Conservation (phyloP, 345 rosid genomes). For the Pistacia integerrima region DNA sequence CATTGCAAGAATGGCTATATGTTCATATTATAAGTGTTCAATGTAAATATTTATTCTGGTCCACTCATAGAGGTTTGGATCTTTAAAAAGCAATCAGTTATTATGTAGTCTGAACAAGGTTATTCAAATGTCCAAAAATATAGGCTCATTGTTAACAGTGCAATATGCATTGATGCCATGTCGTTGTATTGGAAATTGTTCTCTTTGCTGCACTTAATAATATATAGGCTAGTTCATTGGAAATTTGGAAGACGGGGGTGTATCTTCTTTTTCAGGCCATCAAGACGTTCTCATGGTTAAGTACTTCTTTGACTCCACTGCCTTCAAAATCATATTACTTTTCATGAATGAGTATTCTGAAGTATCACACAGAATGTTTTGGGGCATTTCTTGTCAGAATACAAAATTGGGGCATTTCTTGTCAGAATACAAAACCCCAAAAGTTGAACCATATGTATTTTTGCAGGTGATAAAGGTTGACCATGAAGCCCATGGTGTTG, state of each 20-base stretch:
- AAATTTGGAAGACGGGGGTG: not conserved
- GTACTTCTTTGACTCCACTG: not conserved
- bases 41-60: not conserved
- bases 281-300: not conserved
- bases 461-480: constrained; percentile 88
- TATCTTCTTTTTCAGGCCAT: not conserved
- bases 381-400: not conserved
- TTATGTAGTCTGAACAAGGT: not conserved
- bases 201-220: not conserved
- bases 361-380: not conserved
- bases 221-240: not conserved
- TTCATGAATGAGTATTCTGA: not conserved
- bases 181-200: not conserved
- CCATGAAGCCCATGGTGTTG: constrained; percentile 93
- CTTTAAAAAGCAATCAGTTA: not conserved
- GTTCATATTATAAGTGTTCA: too few species aligned
- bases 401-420: not conserved
- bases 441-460: not conserved
- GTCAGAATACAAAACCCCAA: too few species aligned
- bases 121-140: not conserved
- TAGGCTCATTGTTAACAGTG: not conserved
- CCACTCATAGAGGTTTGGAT: not conserved
- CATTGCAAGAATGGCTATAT: too few species aligned
- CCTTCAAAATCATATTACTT: not conserved
- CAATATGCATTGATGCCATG: not conserved